Percentiles rank a stretch among this genome's conserved stretches.
These are phyloP conservation scores for Calonectria multiphialidica DNA, from an alignment of 2,329 filamentous ascomycete genomes.

Conservation along the genomic window DNA sequence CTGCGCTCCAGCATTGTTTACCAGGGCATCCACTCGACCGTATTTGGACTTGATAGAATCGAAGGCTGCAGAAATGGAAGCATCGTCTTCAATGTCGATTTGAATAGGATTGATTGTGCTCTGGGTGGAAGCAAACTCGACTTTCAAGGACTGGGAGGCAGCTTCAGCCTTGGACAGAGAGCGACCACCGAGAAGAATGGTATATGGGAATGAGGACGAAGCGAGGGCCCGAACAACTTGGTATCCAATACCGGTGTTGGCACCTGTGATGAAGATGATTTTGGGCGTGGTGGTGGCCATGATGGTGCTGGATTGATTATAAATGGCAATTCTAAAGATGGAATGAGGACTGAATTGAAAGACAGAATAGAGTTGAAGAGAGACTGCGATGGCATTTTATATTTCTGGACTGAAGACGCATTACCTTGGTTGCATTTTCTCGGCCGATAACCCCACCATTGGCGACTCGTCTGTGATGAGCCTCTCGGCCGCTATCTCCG, in stretches of 20 bases:
- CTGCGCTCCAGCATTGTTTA: slow-evolving; percentile 50
- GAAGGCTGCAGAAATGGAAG: slow-evolving; percentile 32
- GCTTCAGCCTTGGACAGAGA: slow-evolving; percentile 37
- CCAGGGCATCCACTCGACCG: slow-evolving; percentile 35
- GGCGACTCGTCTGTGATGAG: not conserved
- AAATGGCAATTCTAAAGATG: not conserved
- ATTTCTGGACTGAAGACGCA: not conserved
- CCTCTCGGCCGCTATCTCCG: slow-evolving; percentile 14
- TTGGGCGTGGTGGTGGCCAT: not conserved
- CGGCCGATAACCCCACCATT: slow-evolving; percentile 2
- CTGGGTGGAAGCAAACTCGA: not conserved
- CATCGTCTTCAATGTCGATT: slow-evolving; percentile 32
- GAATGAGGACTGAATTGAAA: not conserved
- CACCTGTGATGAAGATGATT: slow-evolving; percentile 26
- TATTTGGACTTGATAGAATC: slow-evolving; percentile 24
- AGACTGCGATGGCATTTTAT: not conserved
- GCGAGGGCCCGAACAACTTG: slow-evolving; percentile 40
- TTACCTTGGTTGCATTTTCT: not conserved
- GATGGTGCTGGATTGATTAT: not conserved
- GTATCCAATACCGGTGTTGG: slow-evolving; percentile 45
- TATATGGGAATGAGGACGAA: slow-evolving; percentile 32
- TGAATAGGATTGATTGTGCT: slow-evolving; percentile 24
- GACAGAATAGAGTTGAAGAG: no score
- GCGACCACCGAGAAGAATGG: slow-evolving; percentile 44
- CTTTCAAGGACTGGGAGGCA: slow-evolving; percentile 17